Evolutionary conservation across 495 filamentous ascomycete species (phyloP).

Genomic region (Hyphodiscus hymeniophilus): DNA sequence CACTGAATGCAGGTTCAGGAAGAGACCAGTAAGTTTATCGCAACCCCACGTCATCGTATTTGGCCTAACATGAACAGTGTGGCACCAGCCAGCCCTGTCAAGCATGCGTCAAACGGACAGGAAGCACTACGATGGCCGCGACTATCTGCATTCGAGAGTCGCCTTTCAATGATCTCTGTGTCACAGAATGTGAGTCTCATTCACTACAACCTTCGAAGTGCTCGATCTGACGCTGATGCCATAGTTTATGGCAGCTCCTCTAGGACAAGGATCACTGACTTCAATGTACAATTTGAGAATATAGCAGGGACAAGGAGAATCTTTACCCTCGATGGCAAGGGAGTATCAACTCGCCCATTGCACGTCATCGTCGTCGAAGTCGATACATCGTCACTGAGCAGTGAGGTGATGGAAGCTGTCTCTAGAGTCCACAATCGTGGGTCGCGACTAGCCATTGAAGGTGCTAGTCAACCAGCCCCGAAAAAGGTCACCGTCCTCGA

Average conservation of each 20-base stretch:
- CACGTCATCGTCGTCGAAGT: neutral
- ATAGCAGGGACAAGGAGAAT: neutral
- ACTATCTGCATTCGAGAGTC: neutral
- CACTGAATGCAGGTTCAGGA: neutral
- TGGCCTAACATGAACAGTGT: neutral
- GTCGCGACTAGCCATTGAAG: neutral
- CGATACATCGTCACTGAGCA: neutral
- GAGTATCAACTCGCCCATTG: neutral
- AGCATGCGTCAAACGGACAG: neutral
- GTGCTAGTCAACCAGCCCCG: neutral
- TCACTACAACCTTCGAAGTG: neutral
- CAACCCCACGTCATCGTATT: neutral
- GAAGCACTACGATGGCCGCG: neutral
- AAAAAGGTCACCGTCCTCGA: neutral
- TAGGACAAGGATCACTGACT: neutral
- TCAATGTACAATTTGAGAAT: neutral
- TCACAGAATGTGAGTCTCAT: neutral
- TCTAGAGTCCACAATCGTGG: neutral
- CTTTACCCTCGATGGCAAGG: neutral
- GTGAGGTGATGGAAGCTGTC: neutral
- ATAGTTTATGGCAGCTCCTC: neutral
- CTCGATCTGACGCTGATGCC: neutral
- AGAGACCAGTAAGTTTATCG: neutral
- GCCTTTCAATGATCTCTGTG: neutral
- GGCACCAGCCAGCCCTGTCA: neutral